phyloP scores from a whole-genome alignment of 306 rosid species.

The Ormosia emarginata region DNA sequence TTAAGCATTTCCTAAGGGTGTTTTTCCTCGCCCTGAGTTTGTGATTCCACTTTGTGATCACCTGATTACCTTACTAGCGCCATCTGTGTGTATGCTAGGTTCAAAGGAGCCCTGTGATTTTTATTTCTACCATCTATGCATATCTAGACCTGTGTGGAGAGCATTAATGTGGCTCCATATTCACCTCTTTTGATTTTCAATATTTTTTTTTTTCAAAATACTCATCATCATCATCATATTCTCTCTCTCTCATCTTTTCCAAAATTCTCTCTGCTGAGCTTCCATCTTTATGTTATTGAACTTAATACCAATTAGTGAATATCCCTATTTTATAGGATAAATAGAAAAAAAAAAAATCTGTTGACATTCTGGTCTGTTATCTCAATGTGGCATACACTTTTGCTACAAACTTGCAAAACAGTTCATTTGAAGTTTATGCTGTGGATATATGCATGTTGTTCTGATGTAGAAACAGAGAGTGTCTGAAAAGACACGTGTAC shows the following conservation, averaged over 20 bases:
- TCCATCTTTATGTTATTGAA: background rate
- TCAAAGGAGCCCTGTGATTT: background rate
- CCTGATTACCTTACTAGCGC: background rate
- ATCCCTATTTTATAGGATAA: background rate
- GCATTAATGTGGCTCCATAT: background rate
- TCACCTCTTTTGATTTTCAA: background rate
- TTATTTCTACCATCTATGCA: background rate
- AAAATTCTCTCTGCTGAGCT: background rate
- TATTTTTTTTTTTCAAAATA: background rate
- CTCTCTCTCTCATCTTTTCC: background rate
- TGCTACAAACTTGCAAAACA: background rate
- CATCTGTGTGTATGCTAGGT: background rate
- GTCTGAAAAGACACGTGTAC: no score
- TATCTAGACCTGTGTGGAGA: background rate
- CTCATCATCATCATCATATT: background rate
- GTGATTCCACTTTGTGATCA: no score
- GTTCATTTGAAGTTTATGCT: background rate
- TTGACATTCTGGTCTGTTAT: background rate
- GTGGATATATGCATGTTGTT: background rate
- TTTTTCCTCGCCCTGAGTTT: no score
- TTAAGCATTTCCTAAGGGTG: background rate
- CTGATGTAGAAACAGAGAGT: no score
- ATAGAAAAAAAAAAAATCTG: no score
- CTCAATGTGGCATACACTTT: background rate
- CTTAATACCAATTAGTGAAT: background rate